phyloP scores from a whole-genome alignment of 768 basidiomycete genomes.

The Brasilioporus rufonigricans region DNA sequence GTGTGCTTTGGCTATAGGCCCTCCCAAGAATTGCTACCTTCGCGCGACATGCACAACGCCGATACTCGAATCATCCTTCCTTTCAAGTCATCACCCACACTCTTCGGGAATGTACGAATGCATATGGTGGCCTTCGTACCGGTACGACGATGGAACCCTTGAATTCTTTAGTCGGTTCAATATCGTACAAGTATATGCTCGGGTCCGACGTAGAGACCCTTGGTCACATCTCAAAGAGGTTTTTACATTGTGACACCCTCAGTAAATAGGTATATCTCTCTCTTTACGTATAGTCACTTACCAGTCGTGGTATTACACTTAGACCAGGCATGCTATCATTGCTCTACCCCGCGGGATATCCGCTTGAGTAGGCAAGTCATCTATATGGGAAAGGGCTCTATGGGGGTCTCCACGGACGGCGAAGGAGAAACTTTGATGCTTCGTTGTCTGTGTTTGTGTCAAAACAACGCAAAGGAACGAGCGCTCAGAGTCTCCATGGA shows the following conservation, averaged over 20 bases:
- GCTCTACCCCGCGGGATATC: constrained; percentile 60
- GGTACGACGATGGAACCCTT: constrained; percentile 78
- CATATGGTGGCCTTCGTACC: constrained; percentile 65
- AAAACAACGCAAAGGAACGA: constrained; percentile 55
- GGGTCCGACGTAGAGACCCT: constrained; percentile 58
- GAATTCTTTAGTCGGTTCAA: constrained; percentile 82
- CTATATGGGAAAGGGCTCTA: constrained; percentile 70
- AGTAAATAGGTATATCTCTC: constrained; percentile 57
- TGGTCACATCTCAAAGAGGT: constrained; percentile 57
- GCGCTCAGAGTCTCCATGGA: constrained; percentile 63
- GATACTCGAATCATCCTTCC: constrained; percentile 66
- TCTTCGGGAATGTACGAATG: constrained; percentile 71
- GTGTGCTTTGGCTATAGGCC: constrained; percentile 58
- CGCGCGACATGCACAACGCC: constrained; percentile 67
- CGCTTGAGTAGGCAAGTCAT: constrained; percentile 82
- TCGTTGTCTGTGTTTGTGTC: constrained; percentile 35
- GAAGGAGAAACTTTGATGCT: constrained; percentile 60
- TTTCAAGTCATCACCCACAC: constrained; percentile 54
- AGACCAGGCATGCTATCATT: constrained; percentile 69
- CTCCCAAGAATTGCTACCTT: constrained; percentile 37
- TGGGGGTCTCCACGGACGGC: constrained; percentile 71
- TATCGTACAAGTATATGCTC: constrained; percentile 80
- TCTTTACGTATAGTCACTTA: neutral
- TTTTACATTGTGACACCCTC: constrained; percentile 85
- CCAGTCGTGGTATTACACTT: neutral